Evolutionary conservation across 768 basidiomycete genomes (phyloP).

Genomic region (Mycena alexandri): DNA sequence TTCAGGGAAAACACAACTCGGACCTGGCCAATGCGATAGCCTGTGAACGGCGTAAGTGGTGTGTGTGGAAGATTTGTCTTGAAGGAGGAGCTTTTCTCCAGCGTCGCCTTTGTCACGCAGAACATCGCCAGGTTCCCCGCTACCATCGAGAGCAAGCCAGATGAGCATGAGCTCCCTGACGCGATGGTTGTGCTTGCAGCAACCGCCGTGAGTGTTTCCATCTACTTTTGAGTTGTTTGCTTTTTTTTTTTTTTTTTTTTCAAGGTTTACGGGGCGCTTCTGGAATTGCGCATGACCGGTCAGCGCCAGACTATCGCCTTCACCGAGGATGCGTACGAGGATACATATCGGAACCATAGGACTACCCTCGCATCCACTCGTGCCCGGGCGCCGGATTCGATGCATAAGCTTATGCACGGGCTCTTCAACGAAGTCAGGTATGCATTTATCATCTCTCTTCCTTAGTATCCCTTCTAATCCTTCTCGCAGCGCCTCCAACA

Average conservation of each 20-base stretch:
- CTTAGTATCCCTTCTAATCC: background rate
- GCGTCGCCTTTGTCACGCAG: too few species aligned
- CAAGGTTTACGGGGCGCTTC: background rate
- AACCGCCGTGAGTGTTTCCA: background rate
- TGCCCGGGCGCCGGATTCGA: background rate
- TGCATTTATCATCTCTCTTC: background rate
- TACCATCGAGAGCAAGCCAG: too few species aligned
- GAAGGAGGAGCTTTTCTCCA: too few species aligned
- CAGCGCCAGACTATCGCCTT: background rate
- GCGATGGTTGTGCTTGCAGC: background rate
- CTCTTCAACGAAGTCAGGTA: constrained; percentile 3
- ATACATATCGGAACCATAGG: background rate
- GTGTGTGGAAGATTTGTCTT: too few species aligned
- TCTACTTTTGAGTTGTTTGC: too few species aligned
- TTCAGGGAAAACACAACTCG: too few species aligned
- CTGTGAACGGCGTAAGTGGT: background rate
- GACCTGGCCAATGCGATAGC: background rate
- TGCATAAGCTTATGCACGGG: background rate
- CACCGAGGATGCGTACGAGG: constrained; percentile 2
- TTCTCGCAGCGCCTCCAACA: background rate
- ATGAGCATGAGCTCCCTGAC: background rate
- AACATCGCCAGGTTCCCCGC: too few species aligned
- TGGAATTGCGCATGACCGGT: background rate
- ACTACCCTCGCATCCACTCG: background rate
- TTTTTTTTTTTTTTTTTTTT: background rate